Conservation (phyloP, 139 green algal species). For the Tetraselmis striata region DNA sequence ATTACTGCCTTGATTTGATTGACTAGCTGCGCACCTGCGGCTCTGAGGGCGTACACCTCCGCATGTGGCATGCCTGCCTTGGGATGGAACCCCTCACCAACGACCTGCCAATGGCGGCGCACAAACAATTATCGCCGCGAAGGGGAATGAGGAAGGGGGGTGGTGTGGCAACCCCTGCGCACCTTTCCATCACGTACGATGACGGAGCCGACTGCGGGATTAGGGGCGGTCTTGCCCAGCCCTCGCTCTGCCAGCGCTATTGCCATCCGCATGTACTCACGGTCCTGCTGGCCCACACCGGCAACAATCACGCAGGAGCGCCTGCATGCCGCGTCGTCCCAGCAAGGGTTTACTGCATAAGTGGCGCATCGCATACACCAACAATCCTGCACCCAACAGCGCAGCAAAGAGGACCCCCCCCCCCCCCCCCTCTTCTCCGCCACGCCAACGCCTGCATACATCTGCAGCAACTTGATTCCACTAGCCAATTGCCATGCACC, state of each 20-base stretch:
- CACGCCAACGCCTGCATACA: too few relatives aligned
- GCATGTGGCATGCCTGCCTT: slow-evolving; percentile 92
- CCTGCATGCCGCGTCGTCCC: too few relatives aligned
- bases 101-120: slow-evolving; percentile 49
- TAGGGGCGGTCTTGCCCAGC: slow-evolving; percentile 80
- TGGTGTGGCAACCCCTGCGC: not conserved
- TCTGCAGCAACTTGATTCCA: too few relatives aligned
- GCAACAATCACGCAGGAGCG: too few relatives aligned
- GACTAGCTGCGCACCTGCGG: slow-evolving; percentile 41
- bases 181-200: slow-evolving; percentile 72
- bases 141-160: not conserved
- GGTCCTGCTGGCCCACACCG: slow-evolving; percentile 32
- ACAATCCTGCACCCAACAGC: too few relatives aligned
- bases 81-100: slow-evolving; percentile 93
- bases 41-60: slow-evolving; percentile 92
- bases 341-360: too few relatives aligned
- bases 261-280: slow-evolving; percentile 68
- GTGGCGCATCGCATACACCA: too few relatives aligned
- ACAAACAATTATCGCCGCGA: not conserved
- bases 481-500: too few relatives aligned
- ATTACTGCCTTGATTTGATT: too few relatives aligned
- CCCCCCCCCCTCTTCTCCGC: too few relatives aligned
- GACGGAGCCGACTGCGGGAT: slow-evolving; percentile 94
- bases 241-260: slow-evolving; percentile 69
- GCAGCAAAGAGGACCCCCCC: too few relatives aligned